Evolutionary conservation across 1,139 yeast genomes (phyloP).

Genomic region (Saccharomyces hybrid): DNA sequence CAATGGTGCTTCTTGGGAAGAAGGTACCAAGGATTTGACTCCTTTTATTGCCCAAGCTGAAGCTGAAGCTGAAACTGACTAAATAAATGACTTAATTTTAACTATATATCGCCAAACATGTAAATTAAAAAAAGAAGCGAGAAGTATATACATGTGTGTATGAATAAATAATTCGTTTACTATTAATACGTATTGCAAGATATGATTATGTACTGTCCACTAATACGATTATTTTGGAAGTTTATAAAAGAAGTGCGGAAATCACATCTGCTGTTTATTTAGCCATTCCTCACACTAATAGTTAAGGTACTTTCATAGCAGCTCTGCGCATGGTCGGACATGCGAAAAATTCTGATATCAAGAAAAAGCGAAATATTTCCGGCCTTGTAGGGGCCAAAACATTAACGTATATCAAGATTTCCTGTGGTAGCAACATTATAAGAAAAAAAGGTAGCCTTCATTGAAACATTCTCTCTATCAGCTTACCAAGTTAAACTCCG

Average conservation of each 20-base stretch:
- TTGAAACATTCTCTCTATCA: neutral
- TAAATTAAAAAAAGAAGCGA: neutral
- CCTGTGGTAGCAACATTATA: neutral
- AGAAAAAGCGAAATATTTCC: neutral
- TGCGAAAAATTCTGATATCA: neutral
- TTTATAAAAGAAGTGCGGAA: neutral
- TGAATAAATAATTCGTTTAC: neutral
- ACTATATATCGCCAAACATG: neutral
- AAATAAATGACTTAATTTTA: neutral
- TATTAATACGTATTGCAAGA: neutral
- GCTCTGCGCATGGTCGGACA: neutral
- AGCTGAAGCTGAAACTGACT: slow-evolving; percentile 10
- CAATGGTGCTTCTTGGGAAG: slow-evolving; percentile 70
- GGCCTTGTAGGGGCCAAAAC: neutral
- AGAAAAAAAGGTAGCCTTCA: neutral
- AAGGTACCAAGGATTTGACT: slow-evolving; percentile 65
- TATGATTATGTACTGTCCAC: neutral
- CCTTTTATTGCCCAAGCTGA: slow-evolving; percentile 53
- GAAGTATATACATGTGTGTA: neutral
- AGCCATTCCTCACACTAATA: neutral
- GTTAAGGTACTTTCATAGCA: neutral
- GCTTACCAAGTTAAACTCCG: neutral
- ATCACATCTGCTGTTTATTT: neutral
- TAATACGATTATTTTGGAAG: neutral
- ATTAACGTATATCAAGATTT: neutral